Base-by-base conservation (phyloP, 495 filamentous ascomycete species). In the Penicillium nucicola region DNA sequence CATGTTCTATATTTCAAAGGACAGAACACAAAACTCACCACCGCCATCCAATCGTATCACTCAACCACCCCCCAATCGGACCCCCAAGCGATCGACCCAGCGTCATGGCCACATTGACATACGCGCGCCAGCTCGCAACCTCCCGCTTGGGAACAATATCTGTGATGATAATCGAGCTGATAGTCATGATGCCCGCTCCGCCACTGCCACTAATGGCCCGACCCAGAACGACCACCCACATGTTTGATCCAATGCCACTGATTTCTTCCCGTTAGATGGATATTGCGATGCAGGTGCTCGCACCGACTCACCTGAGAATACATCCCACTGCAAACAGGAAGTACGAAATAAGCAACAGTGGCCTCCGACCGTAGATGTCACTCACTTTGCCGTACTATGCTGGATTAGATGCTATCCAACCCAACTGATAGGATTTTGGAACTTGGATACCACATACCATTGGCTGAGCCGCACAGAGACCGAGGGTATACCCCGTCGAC, bases 121-220 rank as follows among this genome's bases (percentile, higher is more conserved):
- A 86, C 8, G 82, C 78, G 38, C 83, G 73, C 83, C 82, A 89
- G 10, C 73, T 67, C 7, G 83, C 85, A 0, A 87, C 71, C n/a
- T 89, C 80, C n/a, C 80, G 71, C n/a, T 79, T 64, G 8, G 84
- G 82, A 1, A 87, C 76, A 4, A 87, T 69, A 50, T 89, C 84
- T 74, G 81, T 82, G 41, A 84, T 84, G n/a, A 87, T 69, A 12
- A 86, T 73, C 0, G 79, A 74, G 19, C 79, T 78, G 34, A 87
- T 66, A 0, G 71, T 70, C 50, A 74, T 77, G 49, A 82, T 80
- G 0, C 83, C 84, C 0, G 80, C 79, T 3, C 77, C 77, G 3
- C 81, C 84, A 12, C 80, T 70, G 1, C 84, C 84, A 11, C 80
- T 82, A 25, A 86, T 71, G 20, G 74, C 69, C 2, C 84, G 75